phyloP scores from a whole-genome alignment of 73 alveolate species.

The Urostyla sp. region DNA sequence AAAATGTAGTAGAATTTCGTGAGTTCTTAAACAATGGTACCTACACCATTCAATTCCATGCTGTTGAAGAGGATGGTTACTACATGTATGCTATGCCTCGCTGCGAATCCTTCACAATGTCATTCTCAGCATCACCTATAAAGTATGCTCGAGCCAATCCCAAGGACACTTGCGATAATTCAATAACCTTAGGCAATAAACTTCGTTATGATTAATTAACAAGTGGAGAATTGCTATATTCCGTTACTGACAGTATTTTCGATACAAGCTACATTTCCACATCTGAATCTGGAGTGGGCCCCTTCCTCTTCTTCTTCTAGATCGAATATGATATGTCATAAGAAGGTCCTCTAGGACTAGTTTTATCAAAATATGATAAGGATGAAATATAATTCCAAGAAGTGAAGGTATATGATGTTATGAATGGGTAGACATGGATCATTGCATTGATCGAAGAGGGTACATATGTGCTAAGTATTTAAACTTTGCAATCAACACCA shows the following conservation, averaged over 20 bases:
- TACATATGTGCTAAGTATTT: neutral
- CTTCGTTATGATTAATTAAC: neutral
- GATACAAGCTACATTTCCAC: conserved; percentile 18
- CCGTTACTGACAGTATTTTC: neutral
- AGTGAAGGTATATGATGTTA: neutral
- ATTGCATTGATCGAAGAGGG: conserved; percentile 23
- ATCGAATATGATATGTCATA: conserved; percentile 1
- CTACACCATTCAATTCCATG: neutral
- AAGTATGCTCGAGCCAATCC: neutral
- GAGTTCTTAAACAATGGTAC: conserved; percentile 6
- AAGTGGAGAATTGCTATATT: neutral
- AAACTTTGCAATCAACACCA: neutral
- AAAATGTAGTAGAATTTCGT: neutral
- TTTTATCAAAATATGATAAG: neutral
- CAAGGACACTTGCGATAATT: neutral
- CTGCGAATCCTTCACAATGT: neutral
- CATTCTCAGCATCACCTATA: neutral
- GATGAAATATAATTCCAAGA: conserved; percentile 1
- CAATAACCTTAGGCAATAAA: neutral
- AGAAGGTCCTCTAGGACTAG: conserved; percentile 10
- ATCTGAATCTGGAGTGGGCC: conserved; percentile 17
- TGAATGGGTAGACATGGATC: neutral
- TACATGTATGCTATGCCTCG: neutral
- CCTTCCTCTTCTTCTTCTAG: conserved; percentile 10
- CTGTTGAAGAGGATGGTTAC: neutral